Percentiles rank a stretch among this genome's conserved stretches.
Evolutionary conservation across 2,329 filamentous ascomycete species (phyloP).

Genomic region (Botrytis elliptica): DNA sequence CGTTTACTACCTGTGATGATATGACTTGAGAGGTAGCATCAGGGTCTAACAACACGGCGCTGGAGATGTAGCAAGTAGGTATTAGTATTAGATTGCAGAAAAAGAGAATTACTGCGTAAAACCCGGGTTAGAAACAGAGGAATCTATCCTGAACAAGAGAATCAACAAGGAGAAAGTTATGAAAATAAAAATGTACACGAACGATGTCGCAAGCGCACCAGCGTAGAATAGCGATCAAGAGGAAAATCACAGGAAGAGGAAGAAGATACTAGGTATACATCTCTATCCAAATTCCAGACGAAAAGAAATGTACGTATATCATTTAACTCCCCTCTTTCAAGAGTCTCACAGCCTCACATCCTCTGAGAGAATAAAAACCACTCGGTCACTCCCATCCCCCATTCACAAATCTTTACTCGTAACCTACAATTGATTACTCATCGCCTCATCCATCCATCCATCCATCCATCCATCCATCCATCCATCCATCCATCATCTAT

Average conservation of each 20-base stretch:
- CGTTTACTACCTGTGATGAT: not conserved
- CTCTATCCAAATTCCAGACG: not conserved
- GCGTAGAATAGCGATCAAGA: not conserved
- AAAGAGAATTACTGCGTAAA: not conserved
- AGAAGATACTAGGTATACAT: not conserved
- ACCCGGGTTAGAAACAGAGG: not conserved
- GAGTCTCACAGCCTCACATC: not conserved
- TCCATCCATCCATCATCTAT: too few species aligned
- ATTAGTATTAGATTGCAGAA: not conserved
- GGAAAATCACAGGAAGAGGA: not conserved
- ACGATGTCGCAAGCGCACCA: not conserved
- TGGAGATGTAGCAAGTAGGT: not conserved
- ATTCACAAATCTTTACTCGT: not conserved
- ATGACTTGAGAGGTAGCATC: not conserved
- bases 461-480: too few species aligned
- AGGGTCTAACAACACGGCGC: not conserved
- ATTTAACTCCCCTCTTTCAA: not conserved
- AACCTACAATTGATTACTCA: not conserved
- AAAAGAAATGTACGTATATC: not conserved
- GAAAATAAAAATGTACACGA: not conserved
- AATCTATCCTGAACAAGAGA: not conserved
- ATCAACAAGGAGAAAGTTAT: not conserved
- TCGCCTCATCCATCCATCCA: too few species aligned
- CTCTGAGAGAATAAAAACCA: not conserved
- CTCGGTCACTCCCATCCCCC: not conserved